These are phyloP conservation scores for Rhizopus arrhizus DNA, from an alignment of 371 early-diverging fungal species.

Conservation along the genomic window DNA sequence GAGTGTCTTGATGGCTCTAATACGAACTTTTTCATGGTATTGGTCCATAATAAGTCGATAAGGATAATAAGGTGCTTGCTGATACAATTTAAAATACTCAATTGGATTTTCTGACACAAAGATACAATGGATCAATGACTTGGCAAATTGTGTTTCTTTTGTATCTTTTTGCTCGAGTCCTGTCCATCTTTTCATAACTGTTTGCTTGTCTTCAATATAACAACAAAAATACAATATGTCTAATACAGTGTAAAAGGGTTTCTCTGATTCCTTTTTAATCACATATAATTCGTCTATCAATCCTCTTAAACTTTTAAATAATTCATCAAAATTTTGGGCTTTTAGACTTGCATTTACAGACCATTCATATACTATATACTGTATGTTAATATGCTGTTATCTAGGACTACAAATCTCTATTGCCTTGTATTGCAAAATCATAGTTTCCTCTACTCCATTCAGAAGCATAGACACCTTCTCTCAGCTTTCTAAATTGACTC, in stretches of 20 bases:
- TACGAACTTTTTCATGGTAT: slow-evolving; percentile 14
- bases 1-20: slow-evolving; percentile 10
- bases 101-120: slow-evolving; percentile 13
- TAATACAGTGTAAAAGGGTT: slow-evolving; percentile 12
- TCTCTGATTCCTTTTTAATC: slow-evolving; percentile 4
- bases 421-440: slow-evolving; percentile 25
- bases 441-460: slow-evolving; percentile 20
- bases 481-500: slow-evolving; percentile 20
- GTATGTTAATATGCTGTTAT: neutral
- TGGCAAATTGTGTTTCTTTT: slow-evolving; percentile 20
- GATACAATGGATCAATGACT: slow-evolving; percentile 8
- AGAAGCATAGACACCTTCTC: slow-evolving; percentile 29
- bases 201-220: neutral
- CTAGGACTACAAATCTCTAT: neutral
- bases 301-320: slow-evolving; percentile 17
- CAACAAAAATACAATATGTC: slow-evolving; percentile 16
- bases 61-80: slow-evolving; percentile 16
- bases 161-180: neutral
- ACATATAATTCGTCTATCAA: slow-evolving; percentile 19
- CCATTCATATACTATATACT: slow-evolving; percentile 20
- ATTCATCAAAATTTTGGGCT: slow-evolving; percentile 23
- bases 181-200: neutral
- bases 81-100: slow-evolving; percentile 17
- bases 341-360: slow-evolving; percentile 17
- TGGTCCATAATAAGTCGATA: slow-evolving; percentile 14